Conservation (phyloP, 257 asterid genomes). For the Scutellaria galericulata region DNA sequence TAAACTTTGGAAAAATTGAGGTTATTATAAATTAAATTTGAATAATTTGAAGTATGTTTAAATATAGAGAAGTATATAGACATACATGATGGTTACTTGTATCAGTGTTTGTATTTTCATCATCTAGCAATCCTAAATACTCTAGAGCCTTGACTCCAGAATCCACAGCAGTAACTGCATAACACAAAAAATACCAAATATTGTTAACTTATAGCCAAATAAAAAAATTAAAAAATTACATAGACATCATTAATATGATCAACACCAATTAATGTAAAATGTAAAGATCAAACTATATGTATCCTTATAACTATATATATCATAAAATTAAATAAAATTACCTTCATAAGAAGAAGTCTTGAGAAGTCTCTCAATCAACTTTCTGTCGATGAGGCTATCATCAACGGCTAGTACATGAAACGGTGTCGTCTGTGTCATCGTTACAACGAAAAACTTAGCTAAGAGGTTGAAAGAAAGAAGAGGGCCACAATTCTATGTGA, state of each 20-base stretch:
- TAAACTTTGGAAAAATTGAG: background rate
- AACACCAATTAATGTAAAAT: too few relatives aligned
- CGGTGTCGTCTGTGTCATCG: constrained; percentile 16
- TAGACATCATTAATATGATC: constrained; percentile 4
- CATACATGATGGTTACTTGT: constrained; percentile 19
- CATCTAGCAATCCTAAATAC: constrained; percentile 54
- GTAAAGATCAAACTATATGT: too few relatives aligned
- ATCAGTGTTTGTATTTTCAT: constrained; percentile 32
- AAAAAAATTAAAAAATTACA: background rate
- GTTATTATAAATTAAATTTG: background rate
- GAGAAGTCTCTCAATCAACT: constrained; percentile 64
- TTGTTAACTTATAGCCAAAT: background rate
- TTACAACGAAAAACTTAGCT: background rate
- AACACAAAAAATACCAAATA: background rate
- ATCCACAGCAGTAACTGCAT: constrained; percentile 70
- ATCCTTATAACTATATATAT: background rate
- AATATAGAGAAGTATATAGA: background rate
- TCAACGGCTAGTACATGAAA: constrained; percentile 62
- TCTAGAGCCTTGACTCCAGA: constrained; percentile 62
- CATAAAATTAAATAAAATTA: constrained; percentile 21
- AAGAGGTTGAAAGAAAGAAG: background rate
- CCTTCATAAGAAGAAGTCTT: constrained; percentile 70
- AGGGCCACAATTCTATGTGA: background rate
- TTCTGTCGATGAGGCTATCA: constrained; percentile 66
- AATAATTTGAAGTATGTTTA: too few relatives aligned